Evolutionary conservation across 2,329 filamentous ascomycete species (phyloP), one percentile per base, ranked within the genome.

Genomic region (Stemphylium beticola): DNA sequence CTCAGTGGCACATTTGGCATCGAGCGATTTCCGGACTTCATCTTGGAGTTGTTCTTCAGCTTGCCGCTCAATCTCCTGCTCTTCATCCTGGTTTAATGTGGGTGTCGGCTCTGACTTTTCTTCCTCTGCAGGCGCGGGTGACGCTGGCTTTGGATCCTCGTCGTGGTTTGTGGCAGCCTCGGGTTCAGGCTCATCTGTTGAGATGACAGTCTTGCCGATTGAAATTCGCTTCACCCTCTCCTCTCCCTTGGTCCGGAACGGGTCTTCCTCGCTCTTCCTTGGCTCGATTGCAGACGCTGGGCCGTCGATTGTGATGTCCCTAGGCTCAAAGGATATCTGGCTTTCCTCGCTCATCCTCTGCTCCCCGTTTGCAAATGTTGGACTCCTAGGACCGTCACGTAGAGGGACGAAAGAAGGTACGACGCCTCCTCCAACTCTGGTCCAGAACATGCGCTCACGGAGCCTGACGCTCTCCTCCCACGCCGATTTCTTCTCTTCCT

Each of bases 371-470:
- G 64, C 58, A 49, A 73, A 73, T 4, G 65, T 70, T 24, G 65
- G 69, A 52, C 72, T 75, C 14, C 62, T 64, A n/a, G 72, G 68
- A 36, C 69, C 64, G 39, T 71, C 64, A 61, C 74, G 58, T 39
- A 68, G 58, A 9, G 67, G 66, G 36, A 79, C 61, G 45, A 80
- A 79, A 11, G 84, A 80, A 1, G 93, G 95, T 11, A 98, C 79
- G 2, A 99, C 92, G 12, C 95, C 95, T 24, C 93, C 95, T 22
- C 93, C 93, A 47, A 99, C 86, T 50, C 95, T 85, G 45, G 91
- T 87, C 95, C 95, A 99, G 73, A 99, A 99, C 90, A 99, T 96
- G 65, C 93, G 88, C 74, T 99, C 95, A 45, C 95, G 84, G 42
- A 98, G 77, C 26, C 89, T 86, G 10, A 97, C 90, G 53, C 92